Base-by-base conservation (phyloP, 345 rosid genomes). In the Microthlaspi erraticum region DNA sequence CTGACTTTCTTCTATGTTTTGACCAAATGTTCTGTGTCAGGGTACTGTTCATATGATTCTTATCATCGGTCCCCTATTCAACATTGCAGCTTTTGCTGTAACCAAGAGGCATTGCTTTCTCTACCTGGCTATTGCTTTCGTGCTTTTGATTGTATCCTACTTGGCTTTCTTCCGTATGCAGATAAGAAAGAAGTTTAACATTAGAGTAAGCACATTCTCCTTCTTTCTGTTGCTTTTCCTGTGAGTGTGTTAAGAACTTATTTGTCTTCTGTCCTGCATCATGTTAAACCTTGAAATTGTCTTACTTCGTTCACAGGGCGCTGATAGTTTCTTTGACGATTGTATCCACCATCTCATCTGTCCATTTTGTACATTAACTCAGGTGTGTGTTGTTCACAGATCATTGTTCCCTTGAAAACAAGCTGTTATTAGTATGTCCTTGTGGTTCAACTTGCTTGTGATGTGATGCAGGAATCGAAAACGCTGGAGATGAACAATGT, bases 401-500 rank as follows among this genome's bases (percentile, higher is more conserved):
- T 34, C 29, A 56, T 53, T 34, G 10, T 20, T 26, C 13, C 13
- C 37, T 38, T 20, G 34, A 17, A 46, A 39, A 7, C 50, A 66
- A 48, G 73, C 0, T 36, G 56, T 60, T 19, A 5, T 43, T 63
- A 4, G n/a, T 53, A 26, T 26, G 20, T 13, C 32, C 18, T 33
- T 53, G 60, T 60, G 20, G 51, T 60, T 43, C 9, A 74, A 68
- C 32, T 68, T 68, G 46, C 14, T 58, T 68, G 50, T 19, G 55
- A 60, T 50, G 26, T 54, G 68, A 64, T 70, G 73, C 81, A 93
- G 98, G 96, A 90, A 67, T 83, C 97, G 7, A 83, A 92, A 80
- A 93, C 98, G 4, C 54, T 93, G 77, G 98, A 91, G 84, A 93
- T 93, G 85, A 93, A 93, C 83, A 93, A 93, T 71, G 96, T 93